These are phyloP conservation scores for Aspergillus tanneri DNA, from an alignment of 2,329 filamentous ascomycete species.

Conservation along the genomic window DNA sequence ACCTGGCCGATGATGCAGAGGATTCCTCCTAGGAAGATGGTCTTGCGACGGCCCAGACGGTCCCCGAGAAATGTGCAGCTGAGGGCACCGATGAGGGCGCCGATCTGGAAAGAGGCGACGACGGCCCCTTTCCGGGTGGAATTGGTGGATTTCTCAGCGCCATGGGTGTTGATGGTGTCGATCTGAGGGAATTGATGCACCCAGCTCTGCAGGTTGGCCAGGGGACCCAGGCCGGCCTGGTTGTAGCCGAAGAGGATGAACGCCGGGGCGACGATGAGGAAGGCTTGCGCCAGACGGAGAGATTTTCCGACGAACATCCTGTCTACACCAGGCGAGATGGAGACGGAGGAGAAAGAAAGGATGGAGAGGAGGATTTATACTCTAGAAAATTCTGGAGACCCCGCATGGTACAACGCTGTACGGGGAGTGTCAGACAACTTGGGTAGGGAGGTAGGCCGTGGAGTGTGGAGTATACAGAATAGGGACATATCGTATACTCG, in stretches of 20 bases:
- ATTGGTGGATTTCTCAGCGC: conserved; percentile 18
- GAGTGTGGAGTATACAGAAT: too few species aligned
- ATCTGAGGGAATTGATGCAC: conserved; percentile 55
- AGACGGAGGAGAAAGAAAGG: neutral
- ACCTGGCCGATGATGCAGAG: conserved; percentile 24
- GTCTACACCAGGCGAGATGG: neutral
- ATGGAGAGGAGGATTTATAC: neutral
- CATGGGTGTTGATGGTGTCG: conserved; percentile 44
- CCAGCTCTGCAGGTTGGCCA: conserved; percentile 26
- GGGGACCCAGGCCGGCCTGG: conserved; percentile 24
- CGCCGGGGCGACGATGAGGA: conserved; percentile 24
- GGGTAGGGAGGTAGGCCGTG: too few species aligned
- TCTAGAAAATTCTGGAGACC: conserved; percentile 3
- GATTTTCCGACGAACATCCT: conserved; percentile 10
- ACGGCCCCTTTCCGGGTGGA: conserved; percentile 30
- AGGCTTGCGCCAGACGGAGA: conserved; percentile 22
- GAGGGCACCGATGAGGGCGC: conserved; percentile 22
- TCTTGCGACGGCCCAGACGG: conserved; percentile 47
- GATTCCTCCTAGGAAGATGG: conserved; percentile 47
- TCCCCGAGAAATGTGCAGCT: conserved; percentile 40
- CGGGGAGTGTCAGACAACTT: too few species aligned
- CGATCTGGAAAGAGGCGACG: conserved; percentile 24
- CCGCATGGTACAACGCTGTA: conserved; percentile 1
- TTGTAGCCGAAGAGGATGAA: conserved; percentile 31
- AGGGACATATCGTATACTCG: too few species aligned